Base-by-base conservation (phyloP, 257 asterid genomes). In the Lavandula angustifolia region DNA sequence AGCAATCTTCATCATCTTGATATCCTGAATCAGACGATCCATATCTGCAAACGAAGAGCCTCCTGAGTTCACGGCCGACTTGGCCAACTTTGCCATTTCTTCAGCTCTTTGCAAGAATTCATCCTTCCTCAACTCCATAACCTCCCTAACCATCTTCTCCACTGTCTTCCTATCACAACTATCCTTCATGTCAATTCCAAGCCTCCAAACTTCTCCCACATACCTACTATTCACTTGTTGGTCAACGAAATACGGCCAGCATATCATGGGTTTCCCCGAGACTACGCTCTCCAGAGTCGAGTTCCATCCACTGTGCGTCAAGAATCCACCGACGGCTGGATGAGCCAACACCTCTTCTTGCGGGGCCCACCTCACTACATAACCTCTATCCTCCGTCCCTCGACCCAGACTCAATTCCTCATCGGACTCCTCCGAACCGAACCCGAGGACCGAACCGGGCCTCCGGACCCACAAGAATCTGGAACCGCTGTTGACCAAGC, bases 151-250 rank as follows among this genome's bases (percentile, higher is more conserved):
- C 79, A 72, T 76, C 59, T 37, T 77, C 47, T 82, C 87, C 5
- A 81, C 56, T 0, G 58, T 43, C 9, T 48, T 76, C 42, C 91
- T 70, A 31, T 84, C 79, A 14, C 88, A 84, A 0, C 62, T 76
- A 13, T 86, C 95, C 17, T 86, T 86, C 85, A 86, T 78, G 66
- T 85, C 86, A 66, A 80, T 41, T 0, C 89, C 89, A 1, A 83
- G 0, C 55, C 56, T 74, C 90, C 86, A 83, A 16, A 80, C 81
- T 14, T 61, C 74, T 0, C 12, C 80, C 1, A 78, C 84, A 4
- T 55, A 79, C 75, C 87, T 76, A 60, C 86, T 78, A 34, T 76
- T 80, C 69, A 83, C 79, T 40, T 78, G 82, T 40, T 83, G 89
- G 53, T 83, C 86, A 6, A 72, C 86, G 27, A 60, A 70, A 44